Percentiles rank a stretch among this genome's conserved stretches.
phyloP scores from a whole-genome alignment of 1,284 basidiomycete species.

The Lignosus rhinocerotis region DNA sequence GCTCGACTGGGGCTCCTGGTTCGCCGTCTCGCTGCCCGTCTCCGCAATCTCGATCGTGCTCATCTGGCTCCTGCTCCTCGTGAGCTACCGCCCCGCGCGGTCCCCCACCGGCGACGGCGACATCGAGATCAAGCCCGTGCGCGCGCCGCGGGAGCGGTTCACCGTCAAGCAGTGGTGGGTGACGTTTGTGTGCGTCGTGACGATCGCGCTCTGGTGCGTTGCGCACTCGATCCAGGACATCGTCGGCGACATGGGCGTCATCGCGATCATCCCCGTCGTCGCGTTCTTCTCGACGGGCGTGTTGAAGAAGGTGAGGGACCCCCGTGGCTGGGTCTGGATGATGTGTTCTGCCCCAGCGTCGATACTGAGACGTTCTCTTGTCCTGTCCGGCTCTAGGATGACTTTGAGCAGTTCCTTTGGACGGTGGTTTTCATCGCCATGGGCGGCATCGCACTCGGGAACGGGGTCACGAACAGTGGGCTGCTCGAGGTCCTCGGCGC shows the following conservation, averaged over 20 bases:
- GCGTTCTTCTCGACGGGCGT: conserved; percentile 96
- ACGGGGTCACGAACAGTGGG: conserved; percentile 91
- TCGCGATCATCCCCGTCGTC: conserved; percentile 92
- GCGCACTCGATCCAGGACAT: conserved; percentile 79
- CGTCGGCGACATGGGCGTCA: conserved; percentile 97
- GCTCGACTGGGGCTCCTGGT: conserved; percentile 93
- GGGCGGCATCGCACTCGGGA: conserved; percentile 96
- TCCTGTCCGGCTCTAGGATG: conserved; percentile 57
- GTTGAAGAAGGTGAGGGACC: conserved; percentile 77
- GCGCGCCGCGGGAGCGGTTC: conserved; percentile 80
- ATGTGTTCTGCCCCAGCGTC: not conserved
- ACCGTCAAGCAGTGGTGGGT: conserved; percentile 92
- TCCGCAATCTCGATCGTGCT: conserved; percentile 82
- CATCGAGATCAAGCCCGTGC: conserved; percentile 81
- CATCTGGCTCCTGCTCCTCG: conserved; percentile 90
- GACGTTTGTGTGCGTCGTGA: conserved; percentile 78
- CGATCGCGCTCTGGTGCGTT: conserved; percentile 91
- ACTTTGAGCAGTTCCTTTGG: conserved; percentile 95
- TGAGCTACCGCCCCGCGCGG: conserved; percentile 75
- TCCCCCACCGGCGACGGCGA: conserved; percentile 77
- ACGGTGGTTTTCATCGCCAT: conserved; percentile 95
- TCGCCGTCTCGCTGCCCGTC: conserved; percentile 91
- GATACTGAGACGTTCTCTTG: not conserved
- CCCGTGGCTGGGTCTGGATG: not conserved
- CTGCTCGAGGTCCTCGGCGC: conserved; percentile 79